These are phyloP conservation scores for Cryphonectria carpinicola DNA, from an alignment of 2,329 filamentous ascomycete genomes.

Conservation along the genomic window DNA sequence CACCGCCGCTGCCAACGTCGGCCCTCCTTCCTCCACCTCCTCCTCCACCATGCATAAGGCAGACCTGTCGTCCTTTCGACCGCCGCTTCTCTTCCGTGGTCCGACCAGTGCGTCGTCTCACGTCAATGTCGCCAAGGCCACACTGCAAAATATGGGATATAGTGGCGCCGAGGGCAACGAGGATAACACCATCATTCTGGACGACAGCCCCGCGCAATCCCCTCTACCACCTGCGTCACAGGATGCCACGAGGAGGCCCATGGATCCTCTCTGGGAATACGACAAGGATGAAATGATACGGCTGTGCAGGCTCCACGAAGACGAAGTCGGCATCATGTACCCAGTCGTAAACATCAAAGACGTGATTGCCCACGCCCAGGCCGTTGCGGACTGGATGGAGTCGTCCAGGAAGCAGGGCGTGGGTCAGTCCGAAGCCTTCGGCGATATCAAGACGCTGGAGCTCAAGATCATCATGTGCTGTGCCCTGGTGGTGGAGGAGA, in stretches of 20 bases:
- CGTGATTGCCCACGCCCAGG: slow-evolving; percentile 70
- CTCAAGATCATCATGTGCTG: slow-evolving; percentile 85
- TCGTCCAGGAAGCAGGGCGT: slow-evolving; percentile 40
- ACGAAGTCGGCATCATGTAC: slow-evolving; percentile 92
- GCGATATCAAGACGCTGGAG: slow-evolving; percentile 63
- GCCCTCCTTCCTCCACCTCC: slow-evolving; percentile 48
- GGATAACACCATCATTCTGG: slow-evolving; percentile 58
- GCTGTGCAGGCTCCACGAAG: slow-evolving; percentile 79
- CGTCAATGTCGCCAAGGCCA: slow-evolving; percentile 83
- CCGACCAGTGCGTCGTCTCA: slow-evolving; percentile 86
- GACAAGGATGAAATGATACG: slow-evolving; percentile 79
- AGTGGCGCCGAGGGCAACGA: slow-evolving; percentile 63
- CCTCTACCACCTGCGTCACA: slow-evolving; percentile 37
- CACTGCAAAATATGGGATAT: slow-evolving; percentile 88
- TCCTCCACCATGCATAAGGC: slow-evolving; percentile 49
- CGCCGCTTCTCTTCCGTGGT: slow-evolving; percentile 73
- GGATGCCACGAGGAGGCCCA: slow-evolving; percentile 31
- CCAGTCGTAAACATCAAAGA: slow-evolving; percentile 77
- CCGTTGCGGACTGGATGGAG: slow-evolving; percentile 75
- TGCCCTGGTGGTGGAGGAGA: slow-evolving; percentile 75
- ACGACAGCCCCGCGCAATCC: slow-evolving; percentile 40
- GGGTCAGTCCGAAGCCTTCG: slow-evolving; percentile 43
- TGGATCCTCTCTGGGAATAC: slow-evolving; percentile 81
- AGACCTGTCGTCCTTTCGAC: slow-evolving; percentile 52
- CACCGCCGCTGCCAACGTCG: slow-evolving; percentile 39